Evolutionary conservation across 352 stramenopile species (phyloP).

Genomic region (Pythium insidiosum): DNA sequence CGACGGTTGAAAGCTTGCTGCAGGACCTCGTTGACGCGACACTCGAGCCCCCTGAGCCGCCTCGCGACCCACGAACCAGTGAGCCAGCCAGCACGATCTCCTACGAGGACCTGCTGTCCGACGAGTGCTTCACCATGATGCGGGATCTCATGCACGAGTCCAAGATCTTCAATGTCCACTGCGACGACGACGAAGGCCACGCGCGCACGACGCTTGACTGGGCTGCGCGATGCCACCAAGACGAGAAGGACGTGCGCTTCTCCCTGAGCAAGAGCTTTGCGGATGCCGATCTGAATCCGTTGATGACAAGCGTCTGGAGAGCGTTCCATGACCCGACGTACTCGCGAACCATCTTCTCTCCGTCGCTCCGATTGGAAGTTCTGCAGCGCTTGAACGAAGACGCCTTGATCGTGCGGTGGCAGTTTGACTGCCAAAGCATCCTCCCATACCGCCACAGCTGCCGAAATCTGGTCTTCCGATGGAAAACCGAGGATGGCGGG

Average conservation of each 20-base stretch:
- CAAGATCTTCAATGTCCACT: conserved; percentile 14
- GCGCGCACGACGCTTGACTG: conserved; percentile 6
- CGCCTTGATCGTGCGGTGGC: conserved; percentile 15
- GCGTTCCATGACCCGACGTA: conserved; percentile 12
- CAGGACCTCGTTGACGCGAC: conserved; percentile 18
- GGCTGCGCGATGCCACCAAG: conserved; percentile 8
- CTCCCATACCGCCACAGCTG: conserved; percentile 12
- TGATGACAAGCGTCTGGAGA: conserved; percentile 14
- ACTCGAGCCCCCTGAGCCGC: conserved; percentile 1
- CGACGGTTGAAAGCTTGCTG: conserved; percentile 14
- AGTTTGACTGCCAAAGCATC: conserved; percentile 14
- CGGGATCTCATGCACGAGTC: conserved; percentile 15
- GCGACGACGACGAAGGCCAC: background rate
- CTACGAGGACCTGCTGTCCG: conserved; percentile 12
- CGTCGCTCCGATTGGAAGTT: conserved; percentile 11
- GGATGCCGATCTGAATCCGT: conserved; percentile 7
- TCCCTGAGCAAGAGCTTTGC: conserved; percentile 16
- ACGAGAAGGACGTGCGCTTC: conserved; percentile 16
- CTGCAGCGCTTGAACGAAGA: conserved; percentile 20
- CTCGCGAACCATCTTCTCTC: conserved; percentile 14
- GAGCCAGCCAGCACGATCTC: conserved; percentile 4
- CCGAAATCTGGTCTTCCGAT: conserved; percentile 18
- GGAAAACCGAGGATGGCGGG: conserved; percentile 15
- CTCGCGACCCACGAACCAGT: background rate
- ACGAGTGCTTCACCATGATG: conserved; percentile 21